Percentiles rank a stretch among this genome's conserved stretches.
Evolutionary conservation across 2,329 filamentous ascomycete genomes (phyloP).

Genomic region (Keithomyces neogunnii): DNA sequence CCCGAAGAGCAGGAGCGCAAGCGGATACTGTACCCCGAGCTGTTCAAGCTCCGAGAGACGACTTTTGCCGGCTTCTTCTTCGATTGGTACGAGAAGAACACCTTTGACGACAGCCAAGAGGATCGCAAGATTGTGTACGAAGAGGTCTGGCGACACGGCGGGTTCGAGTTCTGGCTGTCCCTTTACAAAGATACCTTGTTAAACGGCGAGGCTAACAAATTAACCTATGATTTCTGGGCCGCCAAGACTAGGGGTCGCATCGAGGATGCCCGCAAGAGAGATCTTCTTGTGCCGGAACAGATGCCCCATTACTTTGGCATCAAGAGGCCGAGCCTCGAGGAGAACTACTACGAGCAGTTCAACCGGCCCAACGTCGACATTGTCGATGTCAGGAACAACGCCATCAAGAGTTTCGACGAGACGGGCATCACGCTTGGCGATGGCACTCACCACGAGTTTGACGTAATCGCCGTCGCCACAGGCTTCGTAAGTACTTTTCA

Average conservation of each 20-base stretch:
- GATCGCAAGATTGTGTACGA: slow-evolving; percentile 42
- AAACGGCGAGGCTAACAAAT: slow-evolving; percentile 38
- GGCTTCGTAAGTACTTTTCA: slow-evolving; percentile 31
- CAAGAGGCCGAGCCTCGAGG: slow-evolving; percentile 38
- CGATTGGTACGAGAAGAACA: slow-evolving; percentile 43
- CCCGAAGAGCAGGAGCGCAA: slow-evolving; percentile 29
- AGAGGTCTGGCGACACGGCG: slow-evolving; percentile 39
- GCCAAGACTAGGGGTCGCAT: slow-evolving; percentile 42
- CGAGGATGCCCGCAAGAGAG: slow-evolving; percentile 36
- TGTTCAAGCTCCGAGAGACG: slow-evolving; percentile 40
- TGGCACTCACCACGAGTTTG: slow-evolving; percentile 32
- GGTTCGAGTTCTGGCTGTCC: slow-evolving; percentile 46
- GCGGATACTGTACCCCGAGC: slow-evolving; percentile 35
- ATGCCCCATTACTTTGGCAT: slow-evolving; percentile 45
- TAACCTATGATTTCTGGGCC: slow-evolving; percentile 47
- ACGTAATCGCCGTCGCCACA: slow-evolving; percentile 35
- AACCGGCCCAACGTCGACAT: slow-evolving; percentile 34
- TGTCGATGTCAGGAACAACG: slow-evolving; percentile 31
- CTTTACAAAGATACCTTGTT: slow-evolving; percentile 44
- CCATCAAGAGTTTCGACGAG: slow-evolving; percentile 31
- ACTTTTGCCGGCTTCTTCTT: slow-evolving; percentile 53
- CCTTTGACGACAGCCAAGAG: slow-evolving; percentile 43
- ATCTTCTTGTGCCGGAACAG: slow-evolving; percentile 37
- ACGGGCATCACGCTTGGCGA: slow-evolving; percentile 31
- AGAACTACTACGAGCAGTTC: slow-evolving; percentile 38